Percentiles rank a stretch among this genome's conserved stretches.
Conservation (phyloP, 2,329 filamentous ascomycete species). For the Talaromyces piceae region DNA sequence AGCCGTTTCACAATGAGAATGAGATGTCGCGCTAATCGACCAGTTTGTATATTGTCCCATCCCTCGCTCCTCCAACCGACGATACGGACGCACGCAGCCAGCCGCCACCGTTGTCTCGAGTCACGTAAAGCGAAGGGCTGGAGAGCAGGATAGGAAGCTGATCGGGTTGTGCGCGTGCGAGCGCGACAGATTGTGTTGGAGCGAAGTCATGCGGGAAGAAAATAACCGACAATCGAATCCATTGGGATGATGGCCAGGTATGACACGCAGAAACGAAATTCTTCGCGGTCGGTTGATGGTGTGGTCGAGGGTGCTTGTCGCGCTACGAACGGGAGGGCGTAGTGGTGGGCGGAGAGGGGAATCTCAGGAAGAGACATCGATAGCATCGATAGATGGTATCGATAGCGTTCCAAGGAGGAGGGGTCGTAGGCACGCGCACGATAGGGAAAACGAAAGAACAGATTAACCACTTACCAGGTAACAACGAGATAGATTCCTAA, state of each 20-base stretch:
- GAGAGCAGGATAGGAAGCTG: too few species aligned
- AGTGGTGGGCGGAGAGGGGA: not conserved
- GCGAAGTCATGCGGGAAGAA: not conserved
- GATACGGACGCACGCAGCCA: not conserved
- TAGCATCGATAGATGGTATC: not conserved
- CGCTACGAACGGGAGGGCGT: not conserved
- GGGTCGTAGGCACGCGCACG: not conserved
- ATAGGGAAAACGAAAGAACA: not conserved
- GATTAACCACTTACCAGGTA: constrained; percentile 6
- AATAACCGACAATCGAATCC: not conserved
- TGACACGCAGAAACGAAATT: not conserved
- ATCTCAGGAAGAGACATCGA: not conserved
- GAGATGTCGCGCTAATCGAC: not conserved
- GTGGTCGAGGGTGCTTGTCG: not conserved
- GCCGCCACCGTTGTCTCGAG: not conserved
- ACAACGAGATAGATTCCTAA: constrained; percentile 3
- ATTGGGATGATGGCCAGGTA: not conserved
- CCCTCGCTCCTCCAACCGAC: not conserved
- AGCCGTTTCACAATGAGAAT: not conserved
- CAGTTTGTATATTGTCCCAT: not conserved
- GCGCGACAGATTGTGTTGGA: not conserved
- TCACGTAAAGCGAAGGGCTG: not conserved
- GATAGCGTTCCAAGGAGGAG: not conserved
- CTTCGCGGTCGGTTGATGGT: not conserved
- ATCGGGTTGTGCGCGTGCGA: not conserved